Percentiles rank a stretch among this genome's conserved stretches.
Conservation (phyloP, 441 rosid species). For the Jatropha multifida region DNA sequence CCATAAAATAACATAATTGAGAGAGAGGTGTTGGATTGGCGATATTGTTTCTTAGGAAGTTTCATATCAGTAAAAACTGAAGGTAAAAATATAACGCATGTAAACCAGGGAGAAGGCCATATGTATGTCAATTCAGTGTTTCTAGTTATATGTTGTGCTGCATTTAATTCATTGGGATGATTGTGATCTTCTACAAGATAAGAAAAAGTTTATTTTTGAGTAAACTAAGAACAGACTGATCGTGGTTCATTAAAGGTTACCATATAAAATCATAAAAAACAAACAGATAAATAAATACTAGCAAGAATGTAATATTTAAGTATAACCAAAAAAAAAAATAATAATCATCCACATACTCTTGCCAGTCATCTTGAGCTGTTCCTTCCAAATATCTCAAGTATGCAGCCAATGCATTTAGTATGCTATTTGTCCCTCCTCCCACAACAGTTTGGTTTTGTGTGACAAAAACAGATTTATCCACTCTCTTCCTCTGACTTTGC, state of each 20-base stretch:
- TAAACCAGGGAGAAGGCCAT: neutral
- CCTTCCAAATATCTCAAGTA: slow-evolving; percentile 89
- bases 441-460: slow-evolving; percentile 50
- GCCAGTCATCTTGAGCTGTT: slow-evolving; percentile 80
- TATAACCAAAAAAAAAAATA: slow-evolving; percentile 10
- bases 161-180: neutral
- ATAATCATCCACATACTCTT: slow-evolving; percentile 61
- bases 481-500: slow-evolving; percentile 35
- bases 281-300: neutral
- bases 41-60: neutral
- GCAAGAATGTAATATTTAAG: neutral
- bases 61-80: neutral
- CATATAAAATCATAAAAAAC: neutral
- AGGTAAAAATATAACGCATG: neutral
- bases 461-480: slow-evolving; percentile 60
- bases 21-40: neutral
- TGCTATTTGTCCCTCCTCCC: slow-evolving; percentile 70
- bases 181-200: neutral
- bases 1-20: neutral
- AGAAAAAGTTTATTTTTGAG: neutral
- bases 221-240: neutral
- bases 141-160: neutral
- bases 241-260: neutral
- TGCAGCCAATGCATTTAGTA: slow-evolving; percentile 68
- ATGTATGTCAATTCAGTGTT: neutral